Base-by-base conservation (phyloP, 768 basidiomycete species). In the Sporobolomyces phaffii region DNA sequence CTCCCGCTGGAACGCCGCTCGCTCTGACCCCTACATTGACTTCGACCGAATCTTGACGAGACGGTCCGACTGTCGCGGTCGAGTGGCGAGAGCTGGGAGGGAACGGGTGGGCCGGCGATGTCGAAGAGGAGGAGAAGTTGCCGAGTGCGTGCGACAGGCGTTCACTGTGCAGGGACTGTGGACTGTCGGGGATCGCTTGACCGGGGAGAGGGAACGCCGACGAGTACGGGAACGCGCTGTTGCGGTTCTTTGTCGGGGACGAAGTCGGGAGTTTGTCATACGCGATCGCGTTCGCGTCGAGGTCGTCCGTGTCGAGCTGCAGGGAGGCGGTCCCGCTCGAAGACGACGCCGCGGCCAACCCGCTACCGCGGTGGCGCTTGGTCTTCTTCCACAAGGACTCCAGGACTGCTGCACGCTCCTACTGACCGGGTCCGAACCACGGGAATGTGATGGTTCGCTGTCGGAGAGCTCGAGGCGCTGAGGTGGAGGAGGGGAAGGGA, bases 201-300 rank as follows among this genome's bases (percentile, higher is more conserved):
- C 60, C 56, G 28, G 62, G 58, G 5, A 60, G 48, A 40, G 61
- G 66, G 47, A 65, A 59, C 8, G 44, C 41, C 18, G 56, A 50
- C 36, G 65, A 63, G 58, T 63, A 70, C 6, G 69, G 69, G 45
- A 60, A 69, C 6, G 50, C 44, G 36, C 44, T 49, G 18, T 50
- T 40, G 0, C 57, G 38, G 38, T 51, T 24, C 26, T 68, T 63
- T 20, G 66, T 59, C 18, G 66, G 66, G 20, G 57, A 57, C 10
- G 61, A 62, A 28, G 65, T 56, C 2, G 69, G 69, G 3, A 70
- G 59, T n/a, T 50, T 41, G 38, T 70, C 69, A 59, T 63, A 70
- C 2, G 62, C 40, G 24, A 47, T 28, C 11, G 61, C 50, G 53
- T 40, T 20, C 18, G 56, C 24, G 61, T 59, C 66, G 28, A 62